These are phyloP conservation scores for Neocatenulostroma microsporum DNA, from an alignment of 2,329 filamentous ascomycete species.

Conservation along the genomic window DNA sequence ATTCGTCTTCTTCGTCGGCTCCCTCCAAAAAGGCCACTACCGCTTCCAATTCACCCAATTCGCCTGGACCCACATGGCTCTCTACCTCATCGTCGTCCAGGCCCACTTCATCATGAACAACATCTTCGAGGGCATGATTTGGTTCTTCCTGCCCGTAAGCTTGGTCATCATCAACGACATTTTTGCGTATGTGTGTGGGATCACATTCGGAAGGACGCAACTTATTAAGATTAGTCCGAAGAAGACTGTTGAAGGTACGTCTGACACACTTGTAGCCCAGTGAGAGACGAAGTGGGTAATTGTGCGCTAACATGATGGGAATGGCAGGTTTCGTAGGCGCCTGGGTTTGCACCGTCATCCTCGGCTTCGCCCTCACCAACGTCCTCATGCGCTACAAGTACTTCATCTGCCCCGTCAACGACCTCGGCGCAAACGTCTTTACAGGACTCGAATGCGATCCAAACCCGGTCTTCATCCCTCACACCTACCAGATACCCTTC, in stretches of 20 bases:
- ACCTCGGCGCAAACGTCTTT: conserved; percentile 87
- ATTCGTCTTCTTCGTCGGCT: conserved; percentile 96
- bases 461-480: conserved; percentile 83
- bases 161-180: conserved; percentile 99
- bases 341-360: conserved; percentile 89
- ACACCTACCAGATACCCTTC: conserved; percentile 60
- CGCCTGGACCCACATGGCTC: conserved; percentile 98
- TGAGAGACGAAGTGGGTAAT: not conserved
- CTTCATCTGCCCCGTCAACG: conserved; percentile 96
- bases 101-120: conserved; percentile 99
- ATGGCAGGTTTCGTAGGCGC: conserved; percentile 76
- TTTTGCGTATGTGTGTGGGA: conserved; percentile 94
- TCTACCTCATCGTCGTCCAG: conserved; percentile 95
- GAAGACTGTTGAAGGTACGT: conserved; percentile 76
- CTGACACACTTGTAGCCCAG: not conserved
- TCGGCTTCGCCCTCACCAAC: conserved; percentile 73
- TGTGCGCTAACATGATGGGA: not conserved
- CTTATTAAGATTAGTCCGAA: conserved; percentile 97
- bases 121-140: conserved; percentile 98
- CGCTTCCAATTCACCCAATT: conserved; percentile 99
- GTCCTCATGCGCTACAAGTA: conserved; percentile 85
- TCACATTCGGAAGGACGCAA: conserved; percentile 91
- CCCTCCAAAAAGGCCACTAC: conserved; percentile 91
- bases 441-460: conserved; percentile 82
- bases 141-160: conserved; percentile 94